Evolutionary conservation across 2,329 filamentous ascomycete genomes (phyloP), one percentile per base, ranked within the genome.

Genomic region (Gnomoniopsis sp.): DNA sequence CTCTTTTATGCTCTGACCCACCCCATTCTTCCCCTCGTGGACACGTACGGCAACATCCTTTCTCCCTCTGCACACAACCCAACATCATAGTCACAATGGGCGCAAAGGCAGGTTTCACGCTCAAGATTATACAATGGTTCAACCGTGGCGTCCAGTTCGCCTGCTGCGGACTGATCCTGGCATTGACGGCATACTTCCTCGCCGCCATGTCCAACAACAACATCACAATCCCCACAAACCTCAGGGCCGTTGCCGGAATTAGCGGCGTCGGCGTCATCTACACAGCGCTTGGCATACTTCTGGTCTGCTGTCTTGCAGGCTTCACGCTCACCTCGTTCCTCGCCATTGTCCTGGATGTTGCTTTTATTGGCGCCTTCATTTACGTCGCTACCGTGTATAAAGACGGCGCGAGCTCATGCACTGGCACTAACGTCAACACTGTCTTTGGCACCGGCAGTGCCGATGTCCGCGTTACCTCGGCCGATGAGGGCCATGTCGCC

Each of bases 131-230:
- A 49, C 88, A 91, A 68, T 88, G 88, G 71, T 80, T 88, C 71
- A 77, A 96, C 68, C 90, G 93, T 65, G 75, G 82, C 64, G 75
- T 96, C 58, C 85, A 91, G 68, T 88, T 96, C 73, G 79, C 84
- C 70, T 90, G 86, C 71, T 80, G 88, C 10, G 85, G 81, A 60
- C 80, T 96, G 65, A 83, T 93, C 62, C 83, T 97, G 62, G 88
- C 83, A 65, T 83, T 95, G 68, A 93, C 88, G 79, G 88, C 87
- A 52, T 96, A 96, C 80, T 96, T 92, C 80, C 84, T 97, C 52
- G 85, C 88, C 10, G 82, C 88, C 10, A 83, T 93, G 15, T 72
- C 82, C 62, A 84, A 88, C 67, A 85, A 91, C 74, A 67, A 86
- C 65, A 72, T 87, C 15, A 58, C 68, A 59, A 92, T 93, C 64